Conservation (phyloP, 768 basidiomycete genomes). For the Nidularia sp. region DNA sequence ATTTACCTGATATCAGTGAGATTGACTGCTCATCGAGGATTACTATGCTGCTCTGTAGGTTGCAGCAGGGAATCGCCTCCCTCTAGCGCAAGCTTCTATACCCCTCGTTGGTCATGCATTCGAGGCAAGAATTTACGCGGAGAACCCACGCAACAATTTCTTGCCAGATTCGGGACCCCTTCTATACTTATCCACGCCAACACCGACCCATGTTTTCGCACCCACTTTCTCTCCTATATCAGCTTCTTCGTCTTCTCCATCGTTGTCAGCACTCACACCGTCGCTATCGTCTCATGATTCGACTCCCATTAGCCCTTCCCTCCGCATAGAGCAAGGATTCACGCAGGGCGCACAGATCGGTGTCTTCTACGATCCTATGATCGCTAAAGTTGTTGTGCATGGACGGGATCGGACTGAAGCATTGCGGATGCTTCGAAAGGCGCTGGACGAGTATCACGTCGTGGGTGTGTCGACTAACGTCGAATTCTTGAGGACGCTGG, state of each 20-base stretch:
- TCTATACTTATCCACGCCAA: slow-evolving; percentile 76
- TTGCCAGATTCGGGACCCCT: slow-evolving; percentile 86
- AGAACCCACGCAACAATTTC: slow-evolving; percentile 91
- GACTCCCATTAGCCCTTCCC: slow-evolving; percentile 44
- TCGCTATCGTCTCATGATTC: slow-evolving; percentile 22
- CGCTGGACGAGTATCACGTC: slow-evolving; percentile 84
- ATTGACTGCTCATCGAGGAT: not conserved
- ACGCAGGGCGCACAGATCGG: slow-evolving; percentile 74
- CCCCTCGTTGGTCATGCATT: slow-evolving; percentile 91
- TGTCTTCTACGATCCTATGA: slow-evolving; percentile 90
- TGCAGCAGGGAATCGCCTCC: slow-evolving; percentile 84
- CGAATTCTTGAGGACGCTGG: slow-evolving; percentile 78
- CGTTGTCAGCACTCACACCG: slow-evolving; percentile 21
- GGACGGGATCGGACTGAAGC: slow-evolving; percentile 84
- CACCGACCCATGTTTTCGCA: slow-evolving; percentile 68
- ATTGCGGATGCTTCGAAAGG: slow-evolving; percentile 71
- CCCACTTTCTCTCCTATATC: slow-evolving; percentile 29
- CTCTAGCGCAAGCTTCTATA: slow-evolving; percentile 71
- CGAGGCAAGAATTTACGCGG: slow-evolving; percentile 94
- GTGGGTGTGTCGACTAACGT: slow-evolving; percentile 91
- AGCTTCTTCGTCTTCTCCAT: slow-evolving; percentile 13
- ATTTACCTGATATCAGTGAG: not conserved
- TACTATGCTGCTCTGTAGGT: slow-evolving; percentile 38
- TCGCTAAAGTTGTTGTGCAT: slow-evolving; percentile 88
- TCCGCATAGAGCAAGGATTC: slow-evolving; percentile 92